Base-by-base conservation (phyloP, 805 yeast species). In the Spathaspora boniae region DNA sequence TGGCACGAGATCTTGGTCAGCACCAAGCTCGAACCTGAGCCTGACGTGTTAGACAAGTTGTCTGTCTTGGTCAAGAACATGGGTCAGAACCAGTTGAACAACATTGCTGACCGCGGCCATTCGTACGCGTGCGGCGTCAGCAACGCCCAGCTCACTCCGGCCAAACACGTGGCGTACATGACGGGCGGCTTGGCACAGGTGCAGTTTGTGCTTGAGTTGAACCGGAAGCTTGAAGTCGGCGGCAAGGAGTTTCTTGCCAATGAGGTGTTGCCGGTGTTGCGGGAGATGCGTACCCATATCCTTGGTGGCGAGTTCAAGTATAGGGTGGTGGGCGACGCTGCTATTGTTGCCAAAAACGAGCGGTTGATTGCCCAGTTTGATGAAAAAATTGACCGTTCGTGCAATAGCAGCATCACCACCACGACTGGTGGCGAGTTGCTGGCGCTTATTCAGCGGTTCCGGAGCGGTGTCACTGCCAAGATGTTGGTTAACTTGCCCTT, bases 21-120 rank as follows among this genome's bases (percentile, higher is more conserved):
- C 27, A 87, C 96, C 0, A 77, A 82, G 47, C 83, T 86, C 49
- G 62, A 68, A 26, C 42, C 50, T 6, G 54, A 56, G 24, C 54
- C 47, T 3, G 51, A 43, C 2, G 68, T 63, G 5, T 63, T 78
- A 32, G 82, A 79, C 35, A 91, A 88, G 51, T 66, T 93, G 40
- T 68, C 76, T 38, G 77, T 84, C 1, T 66, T 93, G 50, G 76
- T 93, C 27, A 83, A 83, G 50, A 74, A 82, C 26, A 57, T 82
- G 49, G 82, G 85, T 0, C 80, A 88, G 22, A 89, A 86, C 47
- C 85, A 86, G 50, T 65, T 86, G 38, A 80, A 89, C 49, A 68
- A 74, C 5, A 78, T 93, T 34, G 89, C 96, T 7, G 93, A 89
- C 38, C 68, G 83, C 37, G 98, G 98, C 0, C 97, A 93, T 53